Evolutionary conservation across 2,329 filamentous ascomycete species (phyloP), one percentile per base, ranked within the genome.

Genomic region (Cadophora sp.): DNA sequence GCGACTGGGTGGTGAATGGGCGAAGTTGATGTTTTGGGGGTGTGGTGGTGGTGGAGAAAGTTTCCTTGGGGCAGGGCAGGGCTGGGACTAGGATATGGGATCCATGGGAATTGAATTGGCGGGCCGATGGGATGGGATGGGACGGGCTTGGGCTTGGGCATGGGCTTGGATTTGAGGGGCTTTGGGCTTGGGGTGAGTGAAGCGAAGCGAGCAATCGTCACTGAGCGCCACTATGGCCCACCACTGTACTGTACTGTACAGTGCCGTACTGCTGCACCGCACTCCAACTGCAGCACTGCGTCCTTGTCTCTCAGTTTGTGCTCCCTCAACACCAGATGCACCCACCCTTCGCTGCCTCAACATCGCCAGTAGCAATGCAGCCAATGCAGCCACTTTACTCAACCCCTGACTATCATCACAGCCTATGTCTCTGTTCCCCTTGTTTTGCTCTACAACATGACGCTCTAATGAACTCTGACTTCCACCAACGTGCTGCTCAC

Each of bases 41-140:
- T 20, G 45, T 48, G 45, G 55, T 58, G 55, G 45, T 48, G 45
- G 55, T 58, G 55, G 55, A 41, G 55, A 58, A 58, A 58, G 55
- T 58, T 58, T 41, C 58, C 41, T 20, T 30, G 27, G 18, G 33
- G 55, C 55, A 22, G 48, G 14, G 14, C 41, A n/a, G 13, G 41
- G 18, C 41, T 45, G 41, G 27, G 27, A 8, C 36, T 39, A 8
- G 8, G 50, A 33, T 14, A 30, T n/a, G 18, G 33, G 48, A 39
- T 39, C 18, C n/a, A 51, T 51, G 48, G 53, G 43, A 61, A 47
- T 48, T 48, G 56, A 30, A 41, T 47, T 59, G 56, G 24, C 33
- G 39, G 56, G 24, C 50, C 27, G 50, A 24, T 30, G 27, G 27
- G 27, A 30, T 30, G 27, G 27, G 20, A 13, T 16, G 4, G 22